phyloP scores from a whole-genome alignment of 2,329 filamentous ascomycete species.

The Cercospora sesami region DNA sequence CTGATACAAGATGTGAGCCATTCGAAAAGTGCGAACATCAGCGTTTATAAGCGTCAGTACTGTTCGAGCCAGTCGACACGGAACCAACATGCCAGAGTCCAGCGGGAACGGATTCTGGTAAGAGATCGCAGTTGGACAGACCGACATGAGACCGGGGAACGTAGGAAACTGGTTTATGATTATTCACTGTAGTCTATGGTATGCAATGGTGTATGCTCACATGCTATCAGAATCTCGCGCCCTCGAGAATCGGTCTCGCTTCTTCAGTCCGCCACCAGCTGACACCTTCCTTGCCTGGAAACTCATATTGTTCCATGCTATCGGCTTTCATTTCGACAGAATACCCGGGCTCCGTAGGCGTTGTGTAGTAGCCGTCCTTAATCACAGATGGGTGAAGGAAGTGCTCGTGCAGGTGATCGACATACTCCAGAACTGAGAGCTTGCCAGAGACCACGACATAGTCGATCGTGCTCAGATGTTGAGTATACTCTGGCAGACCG shows the following conservation, averaged over 20 bases:
- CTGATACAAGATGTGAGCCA: neutral
- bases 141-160: neutral
- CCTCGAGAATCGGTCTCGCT: conserved; percentile 71
- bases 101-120: neutral
- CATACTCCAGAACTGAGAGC: conserved; percentile 76
- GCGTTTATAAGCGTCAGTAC: neutral
- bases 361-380: conserved; percentile 83
- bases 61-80: neutral
- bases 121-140: neutral
- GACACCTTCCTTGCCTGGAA: conserved; percentile 72
- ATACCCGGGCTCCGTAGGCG: conserved; percentile 79
- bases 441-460: conserved; percentile 84
- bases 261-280: conserved; percentile 85
- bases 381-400: conserved; percentile 80
- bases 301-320: conserved; percentile 78
- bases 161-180: neutral
- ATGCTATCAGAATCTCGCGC: conserved; percentile 38
- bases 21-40: neutral
- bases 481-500: conserved; percentile 88
- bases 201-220: neutral
- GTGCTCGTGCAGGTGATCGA: conserved; percentile 91
- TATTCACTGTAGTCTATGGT: neutral
- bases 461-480: conserved; percentile 89
- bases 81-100: neutral
- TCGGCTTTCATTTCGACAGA: conserved; percentile 90